Percentiles rank a stretch among this genome's conserved stretches.
Evolutionary conservation across 2,329 filamentous ascomycete species (phyloP).

Genomic region (Didymella pinodella): DNA sequence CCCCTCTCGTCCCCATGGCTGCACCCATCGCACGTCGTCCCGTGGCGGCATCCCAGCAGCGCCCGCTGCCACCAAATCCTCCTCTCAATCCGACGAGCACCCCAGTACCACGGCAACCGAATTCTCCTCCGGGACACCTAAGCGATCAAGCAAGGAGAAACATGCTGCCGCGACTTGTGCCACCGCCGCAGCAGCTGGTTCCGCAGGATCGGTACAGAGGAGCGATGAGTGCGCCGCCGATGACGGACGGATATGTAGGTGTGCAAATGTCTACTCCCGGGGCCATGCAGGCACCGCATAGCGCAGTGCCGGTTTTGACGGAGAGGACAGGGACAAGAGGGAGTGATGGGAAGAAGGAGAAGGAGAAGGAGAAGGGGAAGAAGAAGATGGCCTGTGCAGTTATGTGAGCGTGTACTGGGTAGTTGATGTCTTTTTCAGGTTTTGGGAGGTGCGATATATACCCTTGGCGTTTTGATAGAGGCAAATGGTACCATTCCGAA

Average conservation of each 20-base stretch:
- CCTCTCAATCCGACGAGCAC: slow-evolving; percentile 14
- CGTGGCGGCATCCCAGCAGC: background rate
- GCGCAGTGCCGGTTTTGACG: slow-evolving; percentile 12
- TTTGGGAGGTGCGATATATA: slow-evolving; percentile 6
- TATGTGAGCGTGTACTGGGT: slow-evolving; percentile 20
- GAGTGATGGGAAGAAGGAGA: slow-evolving; percentile 13
- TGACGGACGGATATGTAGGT: slow-evolving; percentile 13
- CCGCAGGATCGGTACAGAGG: slow-evolving; percentile 13
- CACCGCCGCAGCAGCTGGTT: slow-evolving; percentile 8
- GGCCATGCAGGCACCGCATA: slow-evolving; percentile 8
- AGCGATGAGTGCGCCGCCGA: slow-evolving; percentile 32
- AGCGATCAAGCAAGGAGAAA: slow-evolving; percentile 7
- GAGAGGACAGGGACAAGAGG: background rate
- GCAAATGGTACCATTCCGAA: background rate
- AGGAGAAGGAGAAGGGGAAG: slow-evolving; percentile 19
- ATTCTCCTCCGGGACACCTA: slow-evolving; percentile 1
- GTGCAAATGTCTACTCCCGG: background rate
- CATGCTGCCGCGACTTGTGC: slow-evolving; percentile 26
- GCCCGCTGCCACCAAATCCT: slow-evolving; percentile 14
- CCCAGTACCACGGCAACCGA: slow-evolving; percentile 2
- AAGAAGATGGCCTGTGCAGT: slow-evolving; percentile 31
- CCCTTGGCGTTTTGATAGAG: slow-evolving; percentile 5
- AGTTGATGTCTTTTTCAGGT: background rate
- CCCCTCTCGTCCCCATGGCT: slow-evolving; percentile 20
- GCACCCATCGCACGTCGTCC: slow-evolving; percentile 24